These are phyloP conservation scores for Zoysia japonica DNA, from an alignment of 176 grass and related monocot species.

Conservation along the genomic window DNA sequence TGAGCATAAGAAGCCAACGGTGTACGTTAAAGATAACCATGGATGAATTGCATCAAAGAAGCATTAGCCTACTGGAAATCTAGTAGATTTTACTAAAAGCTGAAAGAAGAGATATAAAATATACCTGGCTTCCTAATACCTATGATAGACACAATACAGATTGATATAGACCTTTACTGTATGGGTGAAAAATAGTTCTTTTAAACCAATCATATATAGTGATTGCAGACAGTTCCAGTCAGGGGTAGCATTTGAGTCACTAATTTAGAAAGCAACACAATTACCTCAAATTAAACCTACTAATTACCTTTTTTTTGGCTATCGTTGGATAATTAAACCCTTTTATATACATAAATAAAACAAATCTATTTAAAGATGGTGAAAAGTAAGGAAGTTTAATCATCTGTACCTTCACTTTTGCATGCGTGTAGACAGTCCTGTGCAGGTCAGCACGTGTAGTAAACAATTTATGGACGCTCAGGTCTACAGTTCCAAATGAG, in stretches of 20 bases:
- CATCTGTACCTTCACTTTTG: slow-evolving; percentile 82
- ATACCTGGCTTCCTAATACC: background rate
- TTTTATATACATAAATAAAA: background rate
- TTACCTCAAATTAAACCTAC: background rate
- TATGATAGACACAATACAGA: background rate
- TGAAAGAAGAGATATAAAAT: background rate
- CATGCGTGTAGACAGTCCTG: slow-evolving; percentile 87
- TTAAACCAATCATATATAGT: background rate
- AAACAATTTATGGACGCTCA: slow-evolving; percentile 92
- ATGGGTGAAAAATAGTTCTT: background rate
- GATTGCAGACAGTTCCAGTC: background rate
- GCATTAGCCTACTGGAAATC: background rate
- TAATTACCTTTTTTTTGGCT: background rate
- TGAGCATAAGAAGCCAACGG: background rate
- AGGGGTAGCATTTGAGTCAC: background rate
- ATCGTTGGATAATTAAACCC: slow-evolving; percentile 4
- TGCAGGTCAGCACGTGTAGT: slow-evolving; percentile 88
- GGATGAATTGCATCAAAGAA: background rate
- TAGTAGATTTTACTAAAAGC: background rate
- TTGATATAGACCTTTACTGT: background rate
- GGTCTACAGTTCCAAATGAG: slow-evolving; percentile 52
- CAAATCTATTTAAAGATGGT: background rate
- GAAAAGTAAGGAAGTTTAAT: background rate
- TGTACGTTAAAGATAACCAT: background rate
- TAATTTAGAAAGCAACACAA: background rate